These are phyloP conservation scores for Wakefieldia striispora DNA, from an alignment of 768 basidiomycete genomes.

Conservation along the genomic window DNA sequence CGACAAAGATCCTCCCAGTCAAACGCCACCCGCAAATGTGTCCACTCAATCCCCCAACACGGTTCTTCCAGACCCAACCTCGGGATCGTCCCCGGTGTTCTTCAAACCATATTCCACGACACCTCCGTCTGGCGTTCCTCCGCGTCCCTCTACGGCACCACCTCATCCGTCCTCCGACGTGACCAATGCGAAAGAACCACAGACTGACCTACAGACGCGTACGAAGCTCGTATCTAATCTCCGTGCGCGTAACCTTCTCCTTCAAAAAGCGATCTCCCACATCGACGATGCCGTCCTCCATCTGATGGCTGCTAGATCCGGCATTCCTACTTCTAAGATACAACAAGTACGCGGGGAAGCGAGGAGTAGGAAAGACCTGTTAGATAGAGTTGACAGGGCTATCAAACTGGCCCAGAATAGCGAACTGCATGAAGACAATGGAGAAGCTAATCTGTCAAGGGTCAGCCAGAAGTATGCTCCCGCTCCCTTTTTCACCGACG, in stretches of 20 bases:
- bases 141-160: slow-evolving; percentile 28
- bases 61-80: slow-evolving; percentile 8
- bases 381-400: slow-evolving; percentile 29
- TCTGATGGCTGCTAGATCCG: slow-evolving; percentile 32
- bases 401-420: slow-evolving; percentile 28
- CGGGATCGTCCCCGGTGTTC: slow-evolving; percentile 3
- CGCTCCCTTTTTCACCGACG: background rate
- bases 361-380: slow-evolving; percentile 30
- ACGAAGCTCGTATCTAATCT: slow-evolving; percentile 27
- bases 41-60: slow-evolving; percentile 12
- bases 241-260: slow-evolving; percentile 30
- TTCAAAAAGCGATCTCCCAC: slow-evolving; percentile 31
- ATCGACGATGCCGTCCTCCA: slow-evolving; percentile 32
- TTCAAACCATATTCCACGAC: slow-evolving; percentile 11
- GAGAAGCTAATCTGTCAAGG: background rate
- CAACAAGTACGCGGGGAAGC: slow-evolving; percentile 31
- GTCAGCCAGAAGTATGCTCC: slow-evolving; percentile 16
- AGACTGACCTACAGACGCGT: slow-evolving; percentile 11
- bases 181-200: slow-evolving; percentile 11
- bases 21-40: slow-evolving; percentile 18
- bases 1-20: slow-evolving; percentile 9
- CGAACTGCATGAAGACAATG: slow-evolving; percentile 8
- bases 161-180: slow-evolving; percentile 20
- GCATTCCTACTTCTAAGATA: slow-evolving; percentile 30
- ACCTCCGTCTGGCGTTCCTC: slow-evolving; percentile 13